These are phyloP conservation scores for Tuber umbilicatum DNA, from an alignment of 495 filamentous ascomycete species.

Conservation along the genomic window DNA sequence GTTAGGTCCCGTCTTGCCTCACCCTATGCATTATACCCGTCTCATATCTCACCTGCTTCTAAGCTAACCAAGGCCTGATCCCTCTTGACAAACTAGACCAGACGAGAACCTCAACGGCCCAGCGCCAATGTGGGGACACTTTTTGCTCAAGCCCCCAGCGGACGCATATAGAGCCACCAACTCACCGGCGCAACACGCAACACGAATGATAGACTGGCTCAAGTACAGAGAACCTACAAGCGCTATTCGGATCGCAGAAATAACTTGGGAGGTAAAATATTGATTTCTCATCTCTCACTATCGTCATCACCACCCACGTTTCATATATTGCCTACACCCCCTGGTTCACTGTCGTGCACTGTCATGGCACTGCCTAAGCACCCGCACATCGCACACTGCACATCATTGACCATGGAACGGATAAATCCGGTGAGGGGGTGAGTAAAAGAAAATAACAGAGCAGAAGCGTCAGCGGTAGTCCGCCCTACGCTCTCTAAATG, in stretches of 20 bases:
- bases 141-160: conserved; percentile 77
- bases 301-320: neutral
- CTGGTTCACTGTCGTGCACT: neutral
- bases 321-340: neutral
- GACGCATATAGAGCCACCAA: conserved; percentile 70
- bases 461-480: neutral
- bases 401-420: neutral
- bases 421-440: neutral
- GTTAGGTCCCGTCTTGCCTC: conserved; percentile 40
- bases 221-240: conserved; percentile 86
- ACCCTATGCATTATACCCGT: neutral
- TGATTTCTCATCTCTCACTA: neutral
- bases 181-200: conserved; percentile 78
- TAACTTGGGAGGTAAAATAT: conserved; percentile 69
- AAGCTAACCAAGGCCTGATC: neutral
- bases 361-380: neutral
- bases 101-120: conserved; percentile 31
- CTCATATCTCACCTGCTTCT: conserved; percentile 5
- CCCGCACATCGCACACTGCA: neutral
- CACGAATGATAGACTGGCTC: conserved; percentile 92
- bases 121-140: conserved; percentile 75
- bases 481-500: neutral
- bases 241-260: conserved; percentile 86
- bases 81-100: conserved; percentile 12
- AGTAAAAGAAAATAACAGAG: neutral